Evolutionary conservation across 2,329 filamentous ascomycete species (phyloP).

Genomic region (Fusarium sp.): DNA sequence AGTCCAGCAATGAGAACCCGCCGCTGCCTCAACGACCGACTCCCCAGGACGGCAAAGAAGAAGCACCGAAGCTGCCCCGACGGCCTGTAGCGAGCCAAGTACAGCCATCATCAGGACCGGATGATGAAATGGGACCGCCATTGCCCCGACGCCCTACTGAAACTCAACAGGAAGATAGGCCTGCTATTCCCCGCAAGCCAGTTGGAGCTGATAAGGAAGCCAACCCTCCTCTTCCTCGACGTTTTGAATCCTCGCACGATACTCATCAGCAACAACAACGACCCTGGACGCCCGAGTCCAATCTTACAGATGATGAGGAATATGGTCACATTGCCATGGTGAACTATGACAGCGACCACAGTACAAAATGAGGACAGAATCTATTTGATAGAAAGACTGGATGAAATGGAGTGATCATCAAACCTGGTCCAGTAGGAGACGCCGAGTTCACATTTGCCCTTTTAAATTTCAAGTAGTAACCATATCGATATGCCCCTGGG

Average conservation of each 20-base stretch:
- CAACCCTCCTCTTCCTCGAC: constrained; percentile 29
- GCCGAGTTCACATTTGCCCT: no score
- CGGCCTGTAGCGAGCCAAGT: constrained; percentile 7
- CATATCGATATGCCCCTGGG: no score
- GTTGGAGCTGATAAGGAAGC: constrained; percentile 10
- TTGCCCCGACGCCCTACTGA: constrained; percentile 25
- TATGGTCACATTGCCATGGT: constrained; percentile 51
- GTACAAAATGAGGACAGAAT: constrained; percentile 1
- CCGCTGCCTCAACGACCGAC: constrained; percentile 25
- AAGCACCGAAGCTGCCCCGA: constrained; percentile 18
- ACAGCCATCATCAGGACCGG: neutral
- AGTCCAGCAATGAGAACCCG: constrained; percentile 7
- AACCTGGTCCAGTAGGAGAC: neutral
- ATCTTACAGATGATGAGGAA: constrained; percentile 47
- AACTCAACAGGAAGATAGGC: constrained; percentile 9
- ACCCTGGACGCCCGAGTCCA: constrained; percentile 41
- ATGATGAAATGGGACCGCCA: neutral
- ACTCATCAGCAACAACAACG: constrained; percentile 20
- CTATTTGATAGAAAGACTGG: neutral
- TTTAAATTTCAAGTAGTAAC: no score
- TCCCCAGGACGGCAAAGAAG: neutral
- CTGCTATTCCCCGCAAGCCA: constrained; percentile 23
- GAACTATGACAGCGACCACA: constrained; percentile 45
- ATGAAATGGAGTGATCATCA: neutral
- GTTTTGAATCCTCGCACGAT: constrained; percentile 11